These are phyloP conservation scores for Cladosporium sphaerospermum DNA, from an alignment of 2,329 filamentous ascomycete species.

Conservation along the genomic window DNA sequence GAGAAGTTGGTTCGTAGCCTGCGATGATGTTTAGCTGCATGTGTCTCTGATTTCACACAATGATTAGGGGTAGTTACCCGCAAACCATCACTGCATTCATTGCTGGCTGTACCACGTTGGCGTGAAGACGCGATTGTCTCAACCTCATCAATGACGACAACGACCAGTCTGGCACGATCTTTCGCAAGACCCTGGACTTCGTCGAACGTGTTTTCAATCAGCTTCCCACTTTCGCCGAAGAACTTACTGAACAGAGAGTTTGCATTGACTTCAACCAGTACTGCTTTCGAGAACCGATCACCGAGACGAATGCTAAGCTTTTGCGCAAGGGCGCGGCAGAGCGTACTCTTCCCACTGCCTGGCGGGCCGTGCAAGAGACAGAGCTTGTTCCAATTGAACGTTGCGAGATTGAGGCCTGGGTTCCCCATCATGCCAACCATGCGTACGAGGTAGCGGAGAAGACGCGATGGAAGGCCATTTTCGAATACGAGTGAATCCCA, in stretches of 20 bases:
- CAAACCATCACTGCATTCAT: slow-evolving; percentile 43
- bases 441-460: slow-evolving; percentile 36
- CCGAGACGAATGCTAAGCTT: slow-evolving; percentile 43
- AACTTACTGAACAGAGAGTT: slow-evolving; percentile 42
- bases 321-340: slow-evolving; percentile 46
- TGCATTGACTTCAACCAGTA: slow-evolving; percentile 42
- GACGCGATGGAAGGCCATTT: slow-evolving; percentile 34
- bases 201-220: slow-evolving; percentile 39
- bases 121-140: slow-evolving; percentile 44
- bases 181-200: slow-evolving; percentile 32
- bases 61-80: slow-evolving; percentile 24
- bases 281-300: slow-evolving; percentile 28
- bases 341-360: slow-evolving; percentile 39
- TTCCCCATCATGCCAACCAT: slow-evolving; percentile 32
- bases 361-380: slow-evolving; percentile 39
- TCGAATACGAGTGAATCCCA: slow-evolving; percentile 45
- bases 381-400: slow-evolving; percentile 42
- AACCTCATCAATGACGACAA: slow-evolving; percentile 46
- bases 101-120: slow-evolving; percentile 33
- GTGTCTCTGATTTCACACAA: not conserved
- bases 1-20: slow-evolving; percentile 45
- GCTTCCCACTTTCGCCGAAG: slow-evolving; percentile 43
- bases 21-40: too few relatives aligned
- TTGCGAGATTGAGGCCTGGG: slow-evolving; percentile 31
- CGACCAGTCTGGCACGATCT: slow-evolving; percentile 37